Evolutionary conservation across 2,329 filamentous ascomycete species (phyloP).

Genomic region (Alternaria consortialis): DNA sequence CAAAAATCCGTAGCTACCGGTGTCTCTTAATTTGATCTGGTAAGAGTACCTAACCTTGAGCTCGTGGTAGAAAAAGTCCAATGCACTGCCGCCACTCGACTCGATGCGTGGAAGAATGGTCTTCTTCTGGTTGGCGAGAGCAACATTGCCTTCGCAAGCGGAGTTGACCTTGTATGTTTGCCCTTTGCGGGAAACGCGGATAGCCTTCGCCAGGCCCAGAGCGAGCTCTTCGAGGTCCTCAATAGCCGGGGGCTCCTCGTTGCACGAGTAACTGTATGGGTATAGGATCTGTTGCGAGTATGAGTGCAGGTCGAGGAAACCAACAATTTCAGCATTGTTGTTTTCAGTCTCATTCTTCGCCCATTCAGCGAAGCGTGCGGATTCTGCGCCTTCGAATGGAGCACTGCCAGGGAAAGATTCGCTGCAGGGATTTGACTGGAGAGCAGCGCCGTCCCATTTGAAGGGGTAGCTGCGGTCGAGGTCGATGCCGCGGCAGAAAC

Average conservation of each 20-base stretch:
- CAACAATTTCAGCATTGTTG: constrained; percentile 79
- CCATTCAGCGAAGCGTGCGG: constrained; percentile 80
- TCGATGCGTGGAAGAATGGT: constrained; percentile 67
- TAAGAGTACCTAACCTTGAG: constrained; percentile 84
- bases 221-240: constrained; percentile 94
- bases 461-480: constrained; percentile 88
- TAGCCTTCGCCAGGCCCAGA: constrained; percentile 86
- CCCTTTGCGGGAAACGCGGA: constrained; percentile 80
- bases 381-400: constrained; percentile 85
- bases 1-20: constrained; percentile 92
- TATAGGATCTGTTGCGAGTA: constrained; percentile 96
- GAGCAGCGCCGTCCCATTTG: constrained; percentile 77
- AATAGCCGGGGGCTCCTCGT: constrained; percentile 77
- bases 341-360: constrained; percentile 77
- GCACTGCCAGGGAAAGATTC: constrained; percentile 86
- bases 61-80: constrained; percentile 96
- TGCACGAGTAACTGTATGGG: constrained; percentile 88
- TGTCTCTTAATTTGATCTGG: constrained; percentile 93
- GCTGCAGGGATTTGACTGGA: constrained; percentile 80
- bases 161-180: constrained; percentile 73
- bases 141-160: constrained; percentile 83
- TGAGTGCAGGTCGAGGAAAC: constrained; percentile 88
- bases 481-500: constrained; percentile 87
- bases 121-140: constrained; percentile 46
- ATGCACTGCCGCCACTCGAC: constrained; percentile 80